These are phyloP conservation scores for Salvia splendens DNA, from an alignment of 257 asterid species.

Conservation along the genomic window DNA sequence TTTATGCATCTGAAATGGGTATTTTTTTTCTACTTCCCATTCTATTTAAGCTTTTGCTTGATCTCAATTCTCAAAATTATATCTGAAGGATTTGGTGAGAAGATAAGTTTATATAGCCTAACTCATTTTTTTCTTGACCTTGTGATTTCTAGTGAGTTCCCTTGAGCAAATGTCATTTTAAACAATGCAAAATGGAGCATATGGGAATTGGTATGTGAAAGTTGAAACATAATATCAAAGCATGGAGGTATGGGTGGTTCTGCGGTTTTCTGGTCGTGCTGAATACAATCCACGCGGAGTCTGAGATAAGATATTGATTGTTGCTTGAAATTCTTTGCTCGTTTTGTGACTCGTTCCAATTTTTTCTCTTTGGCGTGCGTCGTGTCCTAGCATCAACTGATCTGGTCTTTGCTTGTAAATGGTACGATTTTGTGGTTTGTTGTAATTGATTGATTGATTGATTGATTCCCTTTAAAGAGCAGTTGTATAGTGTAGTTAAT, in stretches of 20 bases:
- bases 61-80: background rate
- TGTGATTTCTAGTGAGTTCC: constrained; percentile 19
- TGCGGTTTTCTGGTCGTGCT: constrained; percentile 43
- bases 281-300: constrained; percentile 40
- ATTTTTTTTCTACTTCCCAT: background rate
- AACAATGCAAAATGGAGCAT: background rate
- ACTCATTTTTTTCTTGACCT: background rate
- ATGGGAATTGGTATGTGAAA: background rate
- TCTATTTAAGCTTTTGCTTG: constrained; percentile 9
- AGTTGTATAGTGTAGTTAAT: constrained; percentile 19
- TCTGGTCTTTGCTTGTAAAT: constrained; percentile 1
- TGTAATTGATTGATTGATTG: constrained; percentile 35
- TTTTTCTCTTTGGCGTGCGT: constrained; percentile 25
- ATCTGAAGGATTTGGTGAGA: background rate
- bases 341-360: constrained; percentile 28
- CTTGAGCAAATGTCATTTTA: constrained; percentile 3
- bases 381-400: constrained; percentile 26
- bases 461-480: background rate
- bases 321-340: constrained; percentile 1
- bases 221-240: constrained; percentile 27
- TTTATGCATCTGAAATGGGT: constrained; percentile 46
- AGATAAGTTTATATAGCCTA: background rate
- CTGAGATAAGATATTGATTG: constrained; percentile 27
- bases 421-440: background rate
- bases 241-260: constrained; percentile 55